These are phyloP conservation scores for Hericium coralloides DNA, from an alignment of 768 basidiomycete species.

Conservation along the genomic window DNA sequence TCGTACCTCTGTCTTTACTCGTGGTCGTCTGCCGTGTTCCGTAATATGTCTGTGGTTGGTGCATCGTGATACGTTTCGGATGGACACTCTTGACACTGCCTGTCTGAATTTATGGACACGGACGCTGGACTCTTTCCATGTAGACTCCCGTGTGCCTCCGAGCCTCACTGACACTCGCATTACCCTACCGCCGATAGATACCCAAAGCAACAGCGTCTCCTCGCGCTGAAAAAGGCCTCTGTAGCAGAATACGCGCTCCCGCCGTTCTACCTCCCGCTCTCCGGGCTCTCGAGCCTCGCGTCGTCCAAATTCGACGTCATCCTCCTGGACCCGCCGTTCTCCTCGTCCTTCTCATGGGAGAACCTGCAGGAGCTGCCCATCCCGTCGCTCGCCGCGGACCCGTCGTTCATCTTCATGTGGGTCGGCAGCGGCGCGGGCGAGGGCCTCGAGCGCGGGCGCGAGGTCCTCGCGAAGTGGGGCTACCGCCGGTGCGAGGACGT, in stretches of 20 bases:
- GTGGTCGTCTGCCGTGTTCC: not conserved
- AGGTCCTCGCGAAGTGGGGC: slow-evolving; percentile 89
- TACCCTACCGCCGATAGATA: slow-evolving; percentile 46
- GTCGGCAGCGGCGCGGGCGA: slow-evolving; percentile 87
- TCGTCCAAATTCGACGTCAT: slow-evolving; percentile 84
- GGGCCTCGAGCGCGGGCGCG: slow-evolving; percentile 86
- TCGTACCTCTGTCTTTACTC: slow-evolving; percentile 23
- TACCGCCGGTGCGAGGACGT: slow-evolving; percentile 94
- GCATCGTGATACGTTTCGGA: no score
- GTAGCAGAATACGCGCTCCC: slow-evolving; percentile 63
- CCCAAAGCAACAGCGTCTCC: slow-evolving; percentile 83
- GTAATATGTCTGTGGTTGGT: not conserved
- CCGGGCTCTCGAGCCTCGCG: slow-evolving; percentile 45
- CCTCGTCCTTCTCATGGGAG: slow-evolving; percentile 80
- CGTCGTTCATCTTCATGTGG: slow-evolving; percentile 93
- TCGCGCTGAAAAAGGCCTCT: slow-evolving; percentile 73
- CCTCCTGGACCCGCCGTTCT: slow-evolving; percentile 85
- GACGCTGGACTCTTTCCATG: not conserved
- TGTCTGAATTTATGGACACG: not conserved
- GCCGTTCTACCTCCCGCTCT: slow-evolving; percentile 61
- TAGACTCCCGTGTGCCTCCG: not conserved
- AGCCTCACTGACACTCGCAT: not conserved
- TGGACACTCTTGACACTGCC: no score
- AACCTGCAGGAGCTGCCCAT: slow-evolving; percentile 77
- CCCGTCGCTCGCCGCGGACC: slow-evolving; percentile 77